Evolutionary conservation across 495 filamentous ascomycete species (phyloP).

Genomic region (Friedmanniomyces endolithicus): DNA sequence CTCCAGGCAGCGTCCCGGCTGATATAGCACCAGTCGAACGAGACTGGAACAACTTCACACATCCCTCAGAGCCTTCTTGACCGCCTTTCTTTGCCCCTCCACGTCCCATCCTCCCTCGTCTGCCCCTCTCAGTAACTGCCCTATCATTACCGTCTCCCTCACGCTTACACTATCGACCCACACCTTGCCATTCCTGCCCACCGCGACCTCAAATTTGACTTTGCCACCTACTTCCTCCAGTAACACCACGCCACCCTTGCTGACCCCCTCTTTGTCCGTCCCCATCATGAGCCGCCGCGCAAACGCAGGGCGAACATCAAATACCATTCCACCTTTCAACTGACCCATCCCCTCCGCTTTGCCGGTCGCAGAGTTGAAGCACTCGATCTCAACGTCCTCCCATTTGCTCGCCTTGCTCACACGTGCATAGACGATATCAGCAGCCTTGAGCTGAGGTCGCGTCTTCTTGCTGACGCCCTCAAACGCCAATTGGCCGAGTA

Average conservation of each 20-base stretch:
- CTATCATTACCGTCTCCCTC: constrained; percentile 59
- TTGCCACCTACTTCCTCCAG: constrained; percentile 74
- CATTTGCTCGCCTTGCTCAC: constrained; percentile 60
- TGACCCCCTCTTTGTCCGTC: constrained; percentile 44
- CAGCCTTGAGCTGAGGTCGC: constrained; percentile 58
- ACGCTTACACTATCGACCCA: constrained; percentile 70
- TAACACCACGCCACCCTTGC: constrained; percentile 48
- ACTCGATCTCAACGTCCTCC: constrained; percentile 81
- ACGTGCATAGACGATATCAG: constrained; percentile 77
- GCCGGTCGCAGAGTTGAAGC: constrained; percentile 72
- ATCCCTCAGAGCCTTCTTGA: constrained; percentile 49
- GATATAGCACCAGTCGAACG: neutral
- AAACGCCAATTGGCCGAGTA: constrained; percentile 78
- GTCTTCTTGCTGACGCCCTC: constrained; percentile 87
- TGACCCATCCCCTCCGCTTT: constrained; percentile 82
- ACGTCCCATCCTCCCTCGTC: constrained; percentile 54
- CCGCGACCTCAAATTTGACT: constrained; percentile 80
- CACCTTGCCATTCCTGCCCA: constrained; percentile 84
- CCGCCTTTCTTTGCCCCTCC: constrained; percentile 69
- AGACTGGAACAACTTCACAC: constrained; percentile 7
- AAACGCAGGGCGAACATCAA: constrained; percentile 66
- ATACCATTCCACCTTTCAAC: constrained; percentile 76
- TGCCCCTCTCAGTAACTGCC: constrained; percentile 63
- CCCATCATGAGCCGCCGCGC: constrained; percentile 62
- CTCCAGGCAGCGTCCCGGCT: neutral